Percentiles rank a stretch among this genome's conserved stretches.
Conservation (phyloP, 192 early-diverging fungal species). For the Coemansia sp. region DNA sequence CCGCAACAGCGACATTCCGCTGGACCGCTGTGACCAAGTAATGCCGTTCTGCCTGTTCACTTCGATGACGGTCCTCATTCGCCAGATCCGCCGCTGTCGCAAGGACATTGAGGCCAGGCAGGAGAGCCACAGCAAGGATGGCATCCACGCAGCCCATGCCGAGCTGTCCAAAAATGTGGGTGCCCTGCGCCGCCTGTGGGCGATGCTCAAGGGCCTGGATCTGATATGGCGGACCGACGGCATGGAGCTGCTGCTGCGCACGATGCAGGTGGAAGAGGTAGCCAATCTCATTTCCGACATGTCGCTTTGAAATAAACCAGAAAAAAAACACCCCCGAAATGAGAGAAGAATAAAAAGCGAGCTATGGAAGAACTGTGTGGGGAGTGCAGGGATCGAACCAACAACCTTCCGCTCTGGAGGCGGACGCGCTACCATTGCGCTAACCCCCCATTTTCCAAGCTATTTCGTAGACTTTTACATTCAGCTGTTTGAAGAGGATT, state of each 20-base stretch:
- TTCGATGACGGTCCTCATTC: constrained; percentile 35
- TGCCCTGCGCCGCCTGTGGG: constrained; percentile 29
- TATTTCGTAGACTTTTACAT: not conserved
- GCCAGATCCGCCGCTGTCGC: constrained; percentile 25
- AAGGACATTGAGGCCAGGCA: constrained; percentile 15
- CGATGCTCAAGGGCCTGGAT: constrained; percentile 30
- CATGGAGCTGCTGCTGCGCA: constrained; percentile 34
- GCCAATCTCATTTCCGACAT: constrained; percentile 36
- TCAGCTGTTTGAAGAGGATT: too few relatives aligned
- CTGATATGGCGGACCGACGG: constrained; percentile 29
- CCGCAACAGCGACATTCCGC: constrained; percentile 31
- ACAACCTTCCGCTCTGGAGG: constrained; percentile 55
- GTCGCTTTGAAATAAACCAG: constrained; percentile 9
- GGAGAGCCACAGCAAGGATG: too few relatives aligned
- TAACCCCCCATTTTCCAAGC: constrained; percentile 15
- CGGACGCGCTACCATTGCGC: constrained; percentile 53
- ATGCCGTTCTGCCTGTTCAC: constrained; percentile 41
- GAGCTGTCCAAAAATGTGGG: too few relatives aligned
- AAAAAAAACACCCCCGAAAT: not conserved
- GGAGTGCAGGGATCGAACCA: constrained; percentile 48
- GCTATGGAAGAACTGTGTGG: constrained; percentile 4
- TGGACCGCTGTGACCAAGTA: constrained; percentile 42
- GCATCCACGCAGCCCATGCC: too few relatives aligned
- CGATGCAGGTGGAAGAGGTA: constrained; percentile 49
- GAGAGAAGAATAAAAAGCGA: constrained; percentile 7